Percentiles rank a stretch among this genome's conserved stretches.
These are phyloP conservation scores for Gossypium armourianum DNA, from an alignment of 441 rosid species.

Conservation along the genomic window DNA sequence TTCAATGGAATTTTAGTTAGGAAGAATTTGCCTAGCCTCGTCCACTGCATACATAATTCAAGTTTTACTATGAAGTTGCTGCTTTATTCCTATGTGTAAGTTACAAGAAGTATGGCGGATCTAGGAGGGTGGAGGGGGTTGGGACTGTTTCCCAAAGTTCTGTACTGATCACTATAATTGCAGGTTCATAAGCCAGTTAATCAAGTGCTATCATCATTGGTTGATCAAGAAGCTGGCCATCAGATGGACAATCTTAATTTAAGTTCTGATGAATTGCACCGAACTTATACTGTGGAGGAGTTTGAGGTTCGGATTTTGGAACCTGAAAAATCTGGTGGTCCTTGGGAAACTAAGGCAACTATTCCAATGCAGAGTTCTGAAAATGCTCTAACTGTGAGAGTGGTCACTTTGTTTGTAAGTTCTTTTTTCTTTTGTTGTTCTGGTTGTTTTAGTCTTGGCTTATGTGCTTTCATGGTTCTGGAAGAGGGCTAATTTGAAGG, in stretches of 20 bases:
- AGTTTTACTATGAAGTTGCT: constrained; percentile 4
- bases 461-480: constrained; percentile 10
- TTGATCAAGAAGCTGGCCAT: constrained; percentile 93
- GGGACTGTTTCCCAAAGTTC: constrained; percentile 15
- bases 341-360: constrained; percentile 89
- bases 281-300: constrained; percentile 72
- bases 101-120: background rate
- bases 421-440: constrained; percentile 17
- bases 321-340: constrained; percentile 76
- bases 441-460: constrained; percentile 13
- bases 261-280: constrained; percentile 67
- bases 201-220: constrained; percentile 82
- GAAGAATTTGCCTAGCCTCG: background rate
- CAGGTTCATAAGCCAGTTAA: constrained; percentile 78
- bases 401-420: constrained; percentile 83
- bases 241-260: constrained; percentile 74
- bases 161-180: constrained; percentile 19
- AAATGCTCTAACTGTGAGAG: constrained; percentile 85
- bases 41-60: background rate
- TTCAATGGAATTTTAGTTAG: background rate
- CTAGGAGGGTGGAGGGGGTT: background rate
- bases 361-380: constrained; percentile 94
- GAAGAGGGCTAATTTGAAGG: constrained; percentile 1
- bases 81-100: background rate
- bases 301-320: constrained; percentile 86